Conservation (phyloP, 345 rosid species). For the Streptanthus diversifolius region DNA sequence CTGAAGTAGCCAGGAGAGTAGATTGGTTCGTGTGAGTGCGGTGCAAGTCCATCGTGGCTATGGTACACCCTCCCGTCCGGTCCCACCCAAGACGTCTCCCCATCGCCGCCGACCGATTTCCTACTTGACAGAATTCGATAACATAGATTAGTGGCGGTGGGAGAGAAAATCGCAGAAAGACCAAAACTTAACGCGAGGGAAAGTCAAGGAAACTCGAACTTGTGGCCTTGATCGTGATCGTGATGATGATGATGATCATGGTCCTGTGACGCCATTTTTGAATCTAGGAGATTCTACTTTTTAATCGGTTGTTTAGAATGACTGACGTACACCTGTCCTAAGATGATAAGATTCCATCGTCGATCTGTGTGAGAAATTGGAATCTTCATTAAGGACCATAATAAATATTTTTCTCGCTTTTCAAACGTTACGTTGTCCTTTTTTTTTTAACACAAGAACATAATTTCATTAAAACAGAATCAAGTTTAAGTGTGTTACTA, state of each 20-base stretch:
- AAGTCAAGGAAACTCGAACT: not conserved
- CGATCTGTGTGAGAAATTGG: no score
- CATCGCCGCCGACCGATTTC: slow-evolving; percentile 11
- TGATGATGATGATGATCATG: slow-evolving; percentile 2
- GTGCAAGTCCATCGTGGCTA: slow-evolving; percentile 98
- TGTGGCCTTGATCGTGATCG: slow-evolving; percentile 7
- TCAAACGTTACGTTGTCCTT: no score
- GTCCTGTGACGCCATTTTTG: slow-evolving; percentile 24
- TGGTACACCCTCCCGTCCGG: slow-evolving; percentile 77
- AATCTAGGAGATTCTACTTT: not conserved
- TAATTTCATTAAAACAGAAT: no score
- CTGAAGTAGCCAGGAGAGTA: slow-evolving; percentile 94
- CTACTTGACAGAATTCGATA: slow-evolving; percentile 25
- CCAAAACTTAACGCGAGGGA: not conserved
- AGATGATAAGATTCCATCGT: no score
- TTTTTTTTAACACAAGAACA: no score
- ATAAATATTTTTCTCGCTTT: no score
- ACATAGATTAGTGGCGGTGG: not conserved
- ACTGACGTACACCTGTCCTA: not conserved
- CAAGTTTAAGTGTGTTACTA: no score
- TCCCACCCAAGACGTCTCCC: slow-evolving; percentile 59
- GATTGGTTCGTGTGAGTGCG: slow-evolving; percentile 96
- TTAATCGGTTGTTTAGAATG: not conserved
- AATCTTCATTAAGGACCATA: no score
- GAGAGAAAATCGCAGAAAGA: not conserved